Evolutionary conservation across 371 early-diverging fungal genomes (phyloP).

Genomic region (Rhizopus sp.): DNA sequence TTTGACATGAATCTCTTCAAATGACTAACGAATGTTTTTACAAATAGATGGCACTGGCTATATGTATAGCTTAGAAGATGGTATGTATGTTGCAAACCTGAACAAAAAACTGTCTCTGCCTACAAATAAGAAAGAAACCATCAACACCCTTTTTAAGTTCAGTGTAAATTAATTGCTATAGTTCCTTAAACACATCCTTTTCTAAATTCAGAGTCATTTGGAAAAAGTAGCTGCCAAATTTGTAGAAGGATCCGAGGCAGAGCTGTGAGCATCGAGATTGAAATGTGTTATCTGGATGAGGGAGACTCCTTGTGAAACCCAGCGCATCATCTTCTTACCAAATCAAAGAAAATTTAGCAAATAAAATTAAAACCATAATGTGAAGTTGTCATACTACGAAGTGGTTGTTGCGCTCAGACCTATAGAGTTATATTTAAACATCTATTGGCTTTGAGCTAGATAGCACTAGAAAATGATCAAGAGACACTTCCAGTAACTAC

Average conservation of each 20-base stretch:
- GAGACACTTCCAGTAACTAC: too few relatives aligned
- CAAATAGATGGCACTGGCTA: slow-evolving; percentile 19
- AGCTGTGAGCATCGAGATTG: slow-evolving; percentile 16
- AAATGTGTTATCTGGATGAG: slow-evolving; percentile 16
- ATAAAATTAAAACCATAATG: slow-evolving; percentile 10
- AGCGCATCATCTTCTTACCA: slow-evolving; percentile 22
- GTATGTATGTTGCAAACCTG: slow-evolving; percentile 16
- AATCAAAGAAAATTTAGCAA: slow-evolving; percentile 17
- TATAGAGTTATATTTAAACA: too few relatives aligned
- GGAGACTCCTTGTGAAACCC: too few relatives aligned
- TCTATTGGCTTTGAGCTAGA: too few relatives aligned
- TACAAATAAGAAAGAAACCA: slow-evolving; percentile 15
- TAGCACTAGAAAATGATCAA: too few relatives aligned
- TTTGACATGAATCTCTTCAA: slow-evolving; percentile 12
- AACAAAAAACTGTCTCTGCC: slow-evolving; percentile 13
- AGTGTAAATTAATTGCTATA: slow-evolving; percentile 17
- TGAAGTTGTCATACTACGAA: too few relatives aligned
- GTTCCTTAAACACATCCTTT: slow-evolving; percentile 20
- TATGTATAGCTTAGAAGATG: slow-evolving; percentile 19
- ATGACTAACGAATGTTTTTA: slow-evolving; percentile 13
- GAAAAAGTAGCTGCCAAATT: slow-evolving; percentile 19
- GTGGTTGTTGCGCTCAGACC: too few relatives aligned
- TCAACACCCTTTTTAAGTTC: slow-evolving; percentile 23
- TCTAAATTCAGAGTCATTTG: slow-evolving; percentile 20
- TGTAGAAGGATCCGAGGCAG: too few relatives aligned